Base-by-base conservation (phyloP, 2,329 filamentous ascomycete species). In the Stemphylium beticola region DNA sequence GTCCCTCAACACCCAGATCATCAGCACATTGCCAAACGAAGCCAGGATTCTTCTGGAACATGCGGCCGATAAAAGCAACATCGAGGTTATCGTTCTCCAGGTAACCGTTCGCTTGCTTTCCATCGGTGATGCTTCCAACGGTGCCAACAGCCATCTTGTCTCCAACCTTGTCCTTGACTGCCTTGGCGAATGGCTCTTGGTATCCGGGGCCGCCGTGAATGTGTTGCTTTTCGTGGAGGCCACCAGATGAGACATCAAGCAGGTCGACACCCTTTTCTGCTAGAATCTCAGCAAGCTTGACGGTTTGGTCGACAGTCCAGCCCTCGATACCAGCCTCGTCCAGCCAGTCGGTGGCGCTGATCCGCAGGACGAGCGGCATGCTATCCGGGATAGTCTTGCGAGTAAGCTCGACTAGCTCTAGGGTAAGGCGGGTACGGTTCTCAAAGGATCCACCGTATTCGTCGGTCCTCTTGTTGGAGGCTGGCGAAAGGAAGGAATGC, bases 11-110 rank as follows among this genome's bases (percentile, higher is more conserved):
- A 9, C 85, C 86, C 29, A 96, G 78, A 61, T 92, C 84, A 57
- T 90, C 83, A 0, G 91, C 92, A 58, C 85, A 87, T 31, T 84
- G 82, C 76, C 91, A 85, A 8, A 92, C 88, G 70, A 92, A 86
- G 53, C 90, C 87, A 0, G 92, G 90, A 69, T 96, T 91, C 72
- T 91, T 86, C 77, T 96, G 81, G 75, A 95, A 95, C 68, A 89
- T 88, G 51, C 91, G 82, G 0, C 85, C 93, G 1, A 89, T 81
- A 15, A 93, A 81, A 0, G 88, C 86, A n/a, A 93, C 74, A 69
- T 97, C 92, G 54, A 87, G 65, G 39, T 67, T 66, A 20, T 72
- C 69, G 8, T 71, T 55, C 45, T 71, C 67, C 3, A 72, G 60
- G 44, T 69, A 72, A 7, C 60, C 65, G 32, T 72, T 72, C 14